Percentiles rank a stretch among this genome's conserved stretches.
Conservation (phyloP, 306 rosid genomes). For the Acacia melanoxylon region DNA sequence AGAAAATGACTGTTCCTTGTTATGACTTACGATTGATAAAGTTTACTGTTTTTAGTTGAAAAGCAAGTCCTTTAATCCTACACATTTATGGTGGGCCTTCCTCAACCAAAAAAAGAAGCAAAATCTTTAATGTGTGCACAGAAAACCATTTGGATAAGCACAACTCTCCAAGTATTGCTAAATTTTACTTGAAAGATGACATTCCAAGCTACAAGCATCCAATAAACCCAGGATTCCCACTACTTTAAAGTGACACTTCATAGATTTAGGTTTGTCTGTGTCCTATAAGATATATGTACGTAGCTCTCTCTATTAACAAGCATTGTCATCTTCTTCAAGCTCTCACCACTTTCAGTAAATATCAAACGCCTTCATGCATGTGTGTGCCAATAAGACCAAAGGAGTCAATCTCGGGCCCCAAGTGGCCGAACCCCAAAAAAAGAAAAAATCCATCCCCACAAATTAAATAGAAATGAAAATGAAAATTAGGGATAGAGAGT, state of each 20-base stretch:
- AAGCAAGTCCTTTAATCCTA: neutral
- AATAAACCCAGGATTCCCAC: neutral
- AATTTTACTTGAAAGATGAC: constrained; percentile 29
- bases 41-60: neutral
- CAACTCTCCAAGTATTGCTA: constrained; percentile 4
- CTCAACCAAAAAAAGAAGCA: constrained; percentile 8
- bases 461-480: neutral
- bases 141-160: constrained; percentile 19
- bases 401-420: constrained; percentile 36
- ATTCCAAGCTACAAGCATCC: neutral
- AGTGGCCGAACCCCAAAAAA: neutral
- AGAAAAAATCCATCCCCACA: neutral
- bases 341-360: neutral
- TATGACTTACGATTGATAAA: neutral
- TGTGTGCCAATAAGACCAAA: constrained; percentile 15
- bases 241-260: neutral
- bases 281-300: neutral
- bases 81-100: constrained; percentile 2
- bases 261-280: neutral
- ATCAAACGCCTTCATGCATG: neutral
- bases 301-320: neutral
- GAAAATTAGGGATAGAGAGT: neutral
- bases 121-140: neutral
- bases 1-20: neutral
- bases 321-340: constrained; percentile 19